Base-by-base conservation (phyloP, 805 yeast genomes). In the Pichia ethanolica region DNA sequence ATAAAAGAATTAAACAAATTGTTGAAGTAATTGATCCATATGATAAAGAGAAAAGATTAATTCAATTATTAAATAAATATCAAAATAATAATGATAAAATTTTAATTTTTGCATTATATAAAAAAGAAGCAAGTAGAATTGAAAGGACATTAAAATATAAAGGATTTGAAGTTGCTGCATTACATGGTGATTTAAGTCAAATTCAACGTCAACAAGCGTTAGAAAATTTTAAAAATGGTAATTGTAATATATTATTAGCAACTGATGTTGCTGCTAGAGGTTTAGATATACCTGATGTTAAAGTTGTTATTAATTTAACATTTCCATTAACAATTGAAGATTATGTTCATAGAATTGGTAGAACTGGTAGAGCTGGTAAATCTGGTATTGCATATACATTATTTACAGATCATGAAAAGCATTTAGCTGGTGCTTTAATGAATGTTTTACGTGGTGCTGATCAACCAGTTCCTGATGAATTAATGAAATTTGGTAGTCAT, bases 321-420 rank as follows among this genome's bases (percentile, higher is more conserved):
- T 78, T 93, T 69, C 99, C 99, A 70, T 75, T 84, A 65, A 98
- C 93, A 69, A 88, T 93, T 65, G 99, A 93, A 71, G 99, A 93
- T 72, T 93, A 93, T 68, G 99, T 93, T 52, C 99, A 93, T 77
- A 87, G 99, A 77, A 93, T 93, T 67, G 99, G 99, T 81, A 91
- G 99, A 83, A 93, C 99, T 65, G 99, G 99, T 74, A 93, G 99
- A 82, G 99, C 99, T 62, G 99, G 99, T 79, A 87, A 85, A 68
- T 76, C 89, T 1, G 99, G 99, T 63, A 80, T 82, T 55, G 96
- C 99, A 13, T 95, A 90, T 65, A 91, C 99, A 2, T 74, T 93
- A 42, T 93, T 93, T 73, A 93, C 99, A 7, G 97, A 90, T 56
- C 93, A 89, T 62, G 98, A 93, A 67, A 93, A 93, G 67, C 98